These are phyloP conservation scores for Kwoniella botswanensis DNA, from an alignment of 768 basidiomycete species.

Conservation along the genomic window DNA sequence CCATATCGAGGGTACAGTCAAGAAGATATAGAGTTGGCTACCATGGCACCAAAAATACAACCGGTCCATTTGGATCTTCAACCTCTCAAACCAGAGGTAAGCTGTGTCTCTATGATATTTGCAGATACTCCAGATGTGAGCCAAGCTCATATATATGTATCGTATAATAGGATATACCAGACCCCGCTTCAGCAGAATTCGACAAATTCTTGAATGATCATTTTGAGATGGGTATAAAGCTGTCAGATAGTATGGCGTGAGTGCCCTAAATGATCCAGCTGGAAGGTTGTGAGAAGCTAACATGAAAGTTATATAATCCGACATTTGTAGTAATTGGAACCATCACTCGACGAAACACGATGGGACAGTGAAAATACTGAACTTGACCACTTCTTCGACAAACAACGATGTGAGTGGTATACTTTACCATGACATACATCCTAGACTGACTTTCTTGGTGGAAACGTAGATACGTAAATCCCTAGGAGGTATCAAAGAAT, in stretches of 20 bases:
- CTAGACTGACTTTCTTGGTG: no score
- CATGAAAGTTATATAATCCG: no score
- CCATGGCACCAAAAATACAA: background rate
- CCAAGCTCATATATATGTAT: background rate
- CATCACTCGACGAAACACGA: constrained; percentile 35
- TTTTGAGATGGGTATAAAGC: constrained; percentile 34
- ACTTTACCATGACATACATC: background rate
- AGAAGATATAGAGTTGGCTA: no score
- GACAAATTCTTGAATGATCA: constrained; percentile 35
- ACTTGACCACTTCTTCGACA: constrained; percentile 21
- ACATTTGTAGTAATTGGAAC: constrained; percentile 37
- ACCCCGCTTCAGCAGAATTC: constrained; percentile 34
- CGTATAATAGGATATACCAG: constrained; percentile 36
- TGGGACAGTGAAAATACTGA: constrained; percentile 43
- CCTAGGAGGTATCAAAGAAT: constrained; percentile 39
- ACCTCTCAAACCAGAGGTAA: constrained; percentile 18
- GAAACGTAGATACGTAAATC: constrained; percentile 10
- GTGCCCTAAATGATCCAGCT: constrained; percentile 2
- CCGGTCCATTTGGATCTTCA: constrained; percentile 14
- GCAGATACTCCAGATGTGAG: background rate
- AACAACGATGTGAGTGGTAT: constrained; percentile 11
- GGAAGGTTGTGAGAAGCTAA: no score
- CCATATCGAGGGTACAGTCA: no score
- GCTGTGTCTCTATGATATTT: background rate
- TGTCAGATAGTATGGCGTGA: constrained; percentile 42